Evolutionary conservation across 2,329 filamentous ascomycete species (phyloP).

Genomic region (Colletotrichum sublineola): DNA sequence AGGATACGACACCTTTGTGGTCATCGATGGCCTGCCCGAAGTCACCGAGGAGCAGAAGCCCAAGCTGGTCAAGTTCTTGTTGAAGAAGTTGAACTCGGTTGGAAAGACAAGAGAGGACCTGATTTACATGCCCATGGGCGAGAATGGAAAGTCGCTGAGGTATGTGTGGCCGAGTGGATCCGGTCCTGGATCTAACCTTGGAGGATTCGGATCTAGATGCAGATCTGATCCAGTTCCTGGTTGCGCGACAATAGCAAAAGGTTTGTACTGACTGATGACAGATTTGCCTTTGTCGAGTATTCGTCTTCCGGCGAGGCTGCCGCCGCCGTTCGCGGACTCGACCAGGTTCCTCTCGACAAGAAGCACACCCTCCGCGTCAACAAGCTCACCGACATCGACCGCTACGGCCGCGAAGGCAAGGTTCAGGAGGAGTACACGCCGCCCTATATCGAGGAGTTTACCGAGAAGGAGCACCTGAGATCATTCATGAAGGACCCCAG

Average conservation of each 20-base stretch:
- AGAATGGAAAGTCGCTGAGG: constrained; percentile 88
- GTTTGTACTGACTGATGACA: constrained; percentile 52
- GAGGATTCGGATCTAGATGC: background rate
- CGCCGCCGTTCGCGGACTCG: constrained; percentile 88
- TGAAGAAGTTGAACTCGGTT: constrained; percentile 90
- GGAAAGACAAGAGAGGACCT: constrained; percentile 88
- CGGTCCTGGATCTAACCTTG: background rate
- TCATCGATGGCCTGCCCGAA: constrained; percentile 91
- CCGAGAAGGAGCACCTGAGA: constrained; percentile 92
- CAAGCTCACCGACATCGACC: constrained; percentile 98
- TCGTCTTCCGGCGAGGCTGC: constrained; percentile 90
- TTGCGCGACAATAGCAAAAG: background rate
- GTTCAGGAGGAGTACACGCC: constrained; percentile 91
- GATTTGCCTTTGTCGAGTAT: constrained; percentile 98
- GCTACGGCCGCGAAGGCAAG: constrained; percentile 92
- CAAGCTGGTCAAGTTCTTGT: constrained; percentile 95
- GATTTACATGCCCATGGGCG: constrained; percentile 93
- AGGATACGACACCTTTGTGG: constrained; percentile 95
- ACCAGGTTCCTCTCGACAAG: constrained; percentile 92
- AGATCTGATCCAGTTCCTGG: background rate
- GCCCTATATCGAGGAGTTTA: constrained; percentile 86
- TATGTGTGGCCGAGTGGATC: constrained; percentile 59
- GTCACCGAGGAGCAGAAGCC: constrained; percentile 92
- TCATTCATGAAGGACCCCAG: constrained; percentile 90
- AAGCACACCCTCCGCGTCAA: constrained; percentile 96